Percentiles rank a stretch among this genome's conserved stretches.
phyloP scores from a whole-genome alignment of 2,329 filamentous ascomycete genomes.

The Verruconis gallopava region DNA sequence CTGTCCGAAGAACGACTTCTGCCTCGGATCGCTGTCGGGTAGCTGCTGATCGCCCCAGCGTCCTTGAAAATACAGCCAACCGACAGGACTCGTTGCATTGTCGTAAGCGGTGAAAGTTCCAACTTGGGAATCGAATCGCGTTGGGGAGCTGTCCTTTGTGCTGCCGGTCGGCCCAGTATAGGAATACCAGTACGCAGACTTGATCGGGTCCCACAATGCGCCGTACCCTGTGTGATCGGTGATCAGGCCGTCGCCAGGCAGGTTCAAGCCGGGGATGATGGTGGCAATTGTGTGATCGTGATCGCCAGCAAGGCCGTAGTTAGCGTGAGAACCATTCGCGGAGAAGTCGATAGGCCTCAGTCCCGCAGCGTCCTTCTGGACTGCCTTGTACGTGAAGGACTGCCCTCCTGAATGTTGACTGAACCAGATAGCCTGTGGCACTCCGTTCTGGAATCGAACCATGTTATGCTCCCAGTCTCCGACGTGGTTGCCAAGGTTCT shows the following conservation, averaged over 20 bases:
- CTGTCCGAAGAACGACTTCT: slow-evolving; percentile 31
- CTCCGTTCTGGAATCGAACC: slow-evolving; percentile 48
- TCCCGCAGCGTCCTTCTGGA: slow-evolving; percentile 40
- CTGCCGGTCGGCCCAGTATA: slow-evolving; percentile 27
- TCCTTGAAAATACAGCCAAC: slow-evolving; percentile 44
- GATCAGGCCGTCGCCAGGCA: slow-evolving; percentile 35
- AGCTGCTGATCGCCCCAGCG: slow-evolving; percentile 51
- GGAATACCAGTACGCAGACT: slow-evolving; percentile 42
- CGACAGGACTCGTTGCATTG: slow-evolving; percentile 31
- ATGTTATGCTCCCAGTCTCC: slow-evolving; percentile 57
- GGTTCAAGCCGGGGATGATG: slow-evolving; percentile 43
- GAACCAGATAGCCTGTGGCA: slow-evolving; percentile 46
- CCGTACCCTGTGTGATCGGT: slow-evolving; percentile 44
- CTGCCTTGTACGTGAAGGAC: slow-evolving; percentile 45
- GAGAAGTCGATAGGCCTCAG: slow-evolving; percentile 42
- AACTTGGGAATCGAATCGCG: slow-evolving; percentile 1
- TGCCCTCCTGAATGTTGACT: slow-evolving; percentile 50
- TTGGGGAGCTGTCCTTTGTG: neutral
- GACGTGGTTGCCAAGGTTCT: slow-evolving; percentile 46
- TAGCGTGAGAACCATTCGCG: slow-evolving; percentile 50
- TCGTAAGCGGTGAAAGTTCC: slow-evolving; percentile 37
- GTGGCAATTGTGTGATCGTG: slow-evolving; percentile 42
- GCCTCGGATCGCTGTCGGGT: slow-evolving; percentile 35
- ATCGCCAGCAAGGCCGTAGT: slow-evolving; percentile 45
- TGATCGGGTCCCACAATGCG: slow-evolving; percentile 46